Evolutionary conservation across 352 stramenopile species (phyloP).

Genomic region (Phytopythium montanum): DNA sequence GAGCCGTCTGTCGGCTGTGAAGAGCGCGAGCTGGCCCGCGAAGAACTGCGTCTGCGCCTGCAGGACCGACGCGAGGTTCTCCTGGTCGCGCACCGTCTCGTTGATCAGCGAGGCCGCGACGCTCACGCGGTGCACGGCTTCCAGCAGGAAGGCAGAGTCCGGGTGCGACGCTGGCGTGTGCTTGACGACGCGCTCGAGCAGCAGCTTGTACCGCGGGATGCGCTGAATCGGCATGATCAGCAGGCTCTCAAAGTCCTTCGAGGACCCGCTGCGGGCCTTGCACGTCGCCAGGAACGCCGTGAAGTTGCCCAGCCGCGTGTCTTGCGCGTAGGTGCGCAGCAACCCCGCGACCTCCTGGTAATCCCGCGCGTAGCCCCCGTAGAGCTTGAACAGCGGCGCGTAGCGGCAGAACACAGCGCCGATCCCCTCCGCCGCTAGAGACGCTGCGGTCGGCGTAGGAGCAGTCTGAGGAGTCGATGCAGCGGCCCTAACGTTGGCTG

Average conservation of each 20-base stretch:
- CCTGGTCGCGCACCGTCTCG: conserved; percentile 77
- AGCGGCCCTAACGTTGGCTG: conserved; percentile 7
- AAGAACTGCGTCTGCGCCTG: conserved; percentile 82
- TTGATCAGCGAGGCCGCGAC: conserved; percentile 75
- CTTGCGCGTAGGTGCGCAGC: conserved; percentile 48
- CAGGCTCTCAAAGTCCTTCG: conserved; percentile 79
- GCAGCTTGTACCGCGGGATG: conserved; percentile 89
- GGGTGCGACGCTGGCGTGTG: conserved; percentile 55
- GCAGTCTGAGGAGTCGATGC: conserved; percentile 5
- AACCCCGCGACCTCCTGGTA: conserved; percentile 72
- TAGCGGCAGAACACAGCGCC: conserved; percentile 81
- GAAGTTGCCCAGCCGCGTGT: conserved; percentile 43
- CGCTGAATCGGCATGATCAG: conserved; percentile 92
- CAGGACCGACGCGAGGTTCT: conserved; percentile 77
- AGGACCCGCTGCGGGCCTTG: conserved; percentile 38
- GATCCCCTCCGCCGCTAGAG: conserved; percentile 36
- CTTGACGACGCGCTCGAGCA: conserved; percentile 77
- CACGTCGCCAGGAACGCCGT: conserved; percentile 56
- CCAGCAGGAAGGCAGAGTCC: conserved; percentile 57
- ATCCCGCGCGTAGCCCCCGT: conserved; percentile 80
- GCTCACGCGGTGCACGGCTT: conserved; percentile 57
- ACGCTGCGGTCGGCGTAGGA: conserved; percentile 17
- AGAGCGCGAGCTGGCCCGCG: conserved; percentile 60
- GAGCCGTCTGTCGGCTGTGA: conserved; percentile 56
- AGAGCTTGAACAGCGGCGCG: conserved; percentile 78